These are phyloP conservation scores for Ogataea trehaloabstinens DNA, from an alignment of 805 yeast species.

Conservation along the genomic window DNA sequence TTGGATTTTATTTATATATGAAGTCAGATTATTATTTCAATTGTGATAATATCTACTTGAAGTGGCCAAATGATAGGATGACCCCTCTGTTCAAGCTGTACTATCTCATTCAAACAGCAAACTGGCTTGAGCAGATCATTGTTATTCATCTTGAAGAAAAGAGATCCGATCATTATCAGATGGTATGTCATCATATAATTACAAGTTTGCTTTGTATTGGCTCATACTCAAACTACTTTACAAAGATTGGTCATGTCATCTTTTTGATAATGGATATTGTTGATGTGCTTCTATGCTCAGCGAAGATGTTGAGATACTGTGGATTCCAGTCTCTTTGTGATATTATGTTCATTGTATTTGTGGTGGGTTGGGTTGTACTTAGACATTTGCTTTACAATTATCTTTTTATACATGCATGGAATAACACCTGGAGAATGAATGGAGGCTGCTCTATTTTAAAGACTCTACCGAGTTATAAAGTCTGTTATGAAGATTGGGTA, in stretches of 20 bases:
- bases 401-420: slow-evolving; percentile 57
- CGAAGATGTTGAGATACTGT: slow-evolving; percentile 75
- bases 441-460: slow-evolving; percentile 37
- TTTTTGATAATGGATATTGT: slow-evolving; percentile 80
- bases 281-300: slow-evolving; percentile 67
- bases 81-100: slow-evolving; percentile 55
- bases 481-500: slow-evolving; percentile 50
- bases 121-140: slow-evolving; percentile 79
- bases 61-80: slow-evolving; percentile 74
- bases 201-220: slow-evolving; percentile 68
- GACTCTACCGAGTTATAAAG: slow-evolving; percentile 17
- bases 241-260: slow-evolving; percentile 76
- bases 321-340: slow-evolving; percentile 65
- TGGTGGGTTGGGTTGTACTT: slow-evolving; percentile 64
- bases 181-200: slow-evolving; percentile 86
- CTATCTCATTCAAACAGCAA: slow-evolving; percentile 69
- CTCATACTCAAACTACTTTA: slow-evolving; percentile 69
- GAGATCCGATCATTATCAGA: slow-evolving; percentile 81
- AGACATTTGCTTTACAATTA: slow-evolving; percentile 76
- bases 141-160: slow-evolving; percentile 74
- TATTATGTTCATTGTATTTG: slow-evolving; percentile 61
- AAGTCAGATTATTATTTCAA: slow-evolving; percentile 59
- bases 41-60: slow-evolving; percentile 55
- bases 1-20: slow-evolving; percentile 58
- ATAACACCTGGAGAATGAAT: slow-evolving; percentile 45